These are phyloP conservation scores for Neoboletus brunneissimus DNA, from an alignment of 768 basidiomycete genomes.

Conservation along the genomic window DNA sequence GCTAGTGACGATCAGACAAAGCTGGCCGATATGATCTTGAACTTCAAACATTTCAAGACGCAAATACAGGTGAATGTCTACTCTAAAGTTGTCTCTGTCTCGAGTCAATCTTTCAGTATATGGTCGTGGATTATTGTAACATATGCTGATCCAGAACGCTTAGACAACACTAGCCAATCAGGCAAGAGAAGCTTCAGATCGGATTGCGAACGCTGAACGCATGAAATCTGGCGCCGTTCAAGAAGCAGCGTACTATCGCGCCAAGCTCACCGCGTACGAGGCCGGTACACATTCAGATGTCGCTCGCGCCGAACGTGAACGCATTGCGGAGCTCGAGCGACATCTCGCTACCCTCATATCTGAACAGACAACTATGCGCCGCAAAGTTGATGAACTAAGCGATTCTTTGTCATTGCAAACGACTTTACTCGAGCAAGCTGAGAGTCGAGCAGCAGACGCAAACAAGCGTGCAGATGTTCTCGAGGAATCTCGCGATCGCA, in stretches of 20 bases:
- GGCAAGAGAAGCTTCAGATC: slow-evolving; percentile 72
- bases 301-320: slow-evolving; percentile 73
- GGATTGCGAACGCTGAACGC: slow-evolving; percentile 76
- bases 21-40: slow-evolving; percentile 68
- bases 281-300: slow-evolving; percentile 61
- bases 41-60: slow-evolving; percentile 85
- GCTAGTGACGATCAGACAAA: slow-evolving; percentile 43
- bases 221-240: slow-evolving; percentile 76
- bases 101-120: neutral
- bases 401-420: slow-evolving; percentile 76
- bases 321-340: slow-evolving; percentile 69
- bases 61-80: slow-evolving; percentile 71
- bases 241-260: slow-evolving; percentile 94
- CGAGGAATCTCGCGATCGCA: slow-evolving; percentile 65
- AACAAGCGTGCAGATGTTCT: slow-evolving; percentile 70
- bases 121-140: neutral
- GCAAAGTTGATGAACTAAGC: slow-evolving; percentile 65
- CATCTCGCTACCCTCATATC: slow-evolving; percentile 59
- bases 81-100: neutral
- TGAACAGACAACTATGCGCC: slow-evolving; percentile 64
- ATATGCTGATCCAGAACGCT: slow-evolving; percentile 10
- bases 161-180: slow-evolving; percentile 76
- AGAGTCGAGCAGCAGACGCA: slow-evolving; percentile 73
- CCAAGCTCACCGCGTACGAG: slow-evolving; percentile 89
- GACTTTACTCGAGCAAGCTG: slow-evolving; percentile 74